phyloP scores from a whole-genome alignment of 768 basidiomycete species.

The Suillus ampliporus region DNA sequence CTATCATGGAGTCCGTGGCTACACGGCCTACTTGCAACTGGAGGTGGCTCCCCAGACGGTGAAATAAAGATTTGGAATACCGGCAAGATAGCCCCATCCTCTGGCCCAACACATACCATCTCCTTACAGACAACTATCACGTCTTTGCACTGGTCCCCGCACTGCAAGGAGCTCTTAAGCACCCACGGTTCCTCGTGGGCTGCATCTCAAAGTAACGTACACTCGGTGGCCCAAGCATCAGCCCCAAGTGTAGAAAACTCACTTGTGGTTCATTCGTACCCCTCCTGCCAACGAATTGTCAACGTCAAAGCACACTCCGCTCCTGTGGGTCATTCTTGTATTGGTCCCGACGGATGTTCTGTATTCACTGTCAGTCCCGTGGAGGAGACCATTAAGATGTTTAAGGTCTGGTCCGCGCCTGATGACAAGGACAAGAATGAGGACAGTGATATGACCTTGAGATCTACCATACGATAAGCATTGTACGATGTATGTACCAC shows the following conservation, averaged over 20 bases:
- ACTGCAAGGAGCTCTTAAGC: constrained; percentile 85
- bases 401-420: constrained; percentile 62
- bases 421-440: constrained; percentile 24
- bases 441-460: constrained; percentile 28
- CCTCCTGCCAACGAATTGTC: constrained; percentile 54
- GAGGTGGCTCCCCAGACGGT: constrained; percentile 68
- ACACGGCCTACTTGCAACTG: constrained; percentile 66
- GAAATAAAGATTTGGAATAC: constrained; percentile 58
- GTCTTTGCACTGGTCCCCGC: constrained; percentile 71
- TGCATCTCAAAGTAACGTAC: constrained; percentile 24
- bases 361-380: constrained; percentile 67
- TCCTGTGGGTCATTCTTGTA: constrained; percentile 62
- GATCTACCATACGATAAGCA: constrained; percentile 32
- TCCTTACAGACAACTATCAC: constrained; percentile 56
- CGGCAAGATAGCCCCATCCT: constrained; percentile 46
- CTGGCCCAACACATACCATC: constrained; percentile 53
- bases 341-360: constrained; percentile 65
- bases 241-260: constrained; percentile 42
- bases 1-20: constrained; percentile 82
- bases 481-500: constrained; percentile 9
- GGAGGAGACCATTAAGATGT: constrained; percentile 76
- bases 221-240: constrained; percentile 24
- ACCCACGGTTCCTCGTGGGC: constrained; percentile 61
- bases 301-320: constrained; percentile 61
- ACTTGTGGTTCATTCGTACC: constrained; percentile 59